phyloP scores from a whole-genome alignment of 345 rosid genomes.

The Diplotaxis tenuifolia region DNA sequence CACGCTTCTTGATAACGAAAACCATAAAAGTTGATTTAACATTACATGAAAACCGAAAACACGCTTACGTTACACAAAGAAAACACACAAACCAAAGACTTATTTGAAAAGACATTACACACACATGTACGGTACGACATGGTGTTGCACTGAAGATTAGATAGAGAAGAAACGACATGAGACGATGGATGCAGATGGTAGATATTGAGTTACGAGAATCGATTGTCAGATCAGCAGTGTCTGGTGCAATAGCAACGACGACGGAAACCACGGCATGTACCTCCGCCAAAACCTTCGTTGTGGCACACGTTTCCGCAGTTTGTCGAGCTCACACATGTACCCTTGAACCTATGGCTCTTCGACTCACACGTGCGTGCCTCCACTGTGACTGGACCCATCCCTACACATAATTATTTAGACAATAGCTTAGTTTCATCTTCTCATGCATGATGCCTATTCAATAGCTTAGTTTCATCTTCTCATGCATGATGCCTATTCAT shows the following conservation, averaged over 20 bases:
- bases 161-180: neutral
- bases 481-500: neutral
- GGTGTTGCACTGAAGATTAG: conserved; percentile 13
- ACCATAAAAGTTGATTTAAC: conserved; percentile 10
- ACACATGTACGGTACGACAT: conserved; percentile 18
- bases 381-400: conserved; percentile 34
- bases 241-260: conserved; percentile 54
- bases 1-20: neutral
- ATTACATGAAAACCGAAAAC: conserved; percentile 16
- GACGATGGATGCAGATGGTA: neutral
- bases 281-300: conserved; percentile 47
- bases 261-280: conserved; percentile 47
- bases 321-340: conserved; percentile 30
- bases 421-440: neutral
- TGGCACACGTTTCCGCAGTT: conserved; percentile 49
- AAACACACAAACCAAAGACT: conserved; percentile 3
- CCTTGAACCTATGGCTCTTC: conserved; percentile 47
- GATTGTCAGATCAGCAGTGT: conserved; percentile 34
- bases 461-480: no score
- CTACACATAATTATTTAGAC: neutral
- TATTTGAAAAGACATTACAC: conserved; percentile 27
- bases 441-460: no score
- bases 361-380: conserved; percentile 47
- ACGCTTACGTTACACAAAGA: neutral
- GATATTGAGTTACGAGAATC: neutral